Evolutionary conservation across 164 flowering plant genomes (phyloP).

Genomic region (Saururus chinensis): DNA sequence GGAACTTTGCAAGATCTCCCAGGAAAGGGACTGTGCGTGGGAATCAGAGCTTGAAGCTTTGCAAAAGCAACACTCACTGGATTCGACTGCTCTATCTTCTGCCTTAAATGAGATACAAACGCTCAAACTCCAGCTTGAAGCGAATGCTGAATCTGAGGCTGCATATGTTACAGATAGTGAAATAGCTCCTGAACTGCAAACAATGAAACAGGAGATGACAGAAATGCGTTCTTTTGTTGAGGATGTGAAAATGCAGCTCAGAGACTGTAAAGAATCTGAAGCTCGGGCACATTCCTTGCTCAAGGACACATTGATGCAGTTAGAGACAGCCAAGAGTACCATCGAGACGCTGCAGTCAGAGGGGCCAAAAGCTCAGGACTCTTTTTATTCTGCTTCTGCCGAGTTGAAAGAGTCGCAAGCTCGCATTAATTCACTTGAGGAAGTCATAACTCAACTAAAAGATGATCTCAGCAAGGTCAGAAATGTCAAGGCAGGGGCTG

Average conservation of each 20-base stretch:
- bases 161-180: slow-evolving; percentile 30
- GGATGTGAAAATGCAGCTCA: slow-evolving; percentile 44
- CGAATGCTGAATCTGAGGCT: slow-evolving; percentile 36
- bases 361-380: slow-evolving; percentile 34
- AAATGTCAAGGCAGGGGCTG: slow-evolving; percentile 1
- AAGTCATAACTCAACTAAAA: slow-evolving; percentile 39
- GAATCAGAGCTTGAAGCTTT: slow-evolving; percentile 43
- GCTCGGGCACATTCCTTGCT: slow-evolving; percentile 39
- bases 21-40: slow-evolving; percentile 39
- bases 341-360: slow-evolving; percentile 45
- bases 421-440: slow-evolving; percentile 42
- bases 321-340: slow-evolving; percentile 51
- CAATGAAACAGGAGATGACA: slow-evolving; percentile 35
- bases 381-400: slow-evolving; percentile 27
- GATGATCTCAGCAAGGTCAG: slow-evolving; percentile 13
- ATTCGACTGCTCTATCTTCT: slow-evolving; percentile 44
- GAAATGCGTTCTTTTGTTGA: slow-evolving; percentile 47
- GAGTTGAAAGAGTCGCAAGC: slow-evolving; percentile 59
- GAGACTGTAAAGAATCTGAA: slow-evolving; percentile 54
- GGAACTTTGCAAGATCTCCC: slow-evolving; percentile 32
- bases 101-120: slow-evolving; percentile 56
- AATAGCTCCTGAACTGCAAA: slow-evolving; percentile 33
- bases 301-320: slow-evolving; percentile 42
- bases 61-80: slow-evolving; percentile 32
- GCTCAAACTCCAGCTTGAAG: slow-evolving; percentile 53